Conservation (phyloP, 2,329 filamentous ascomycete genomes). For the Alternaria solani region DNA sequence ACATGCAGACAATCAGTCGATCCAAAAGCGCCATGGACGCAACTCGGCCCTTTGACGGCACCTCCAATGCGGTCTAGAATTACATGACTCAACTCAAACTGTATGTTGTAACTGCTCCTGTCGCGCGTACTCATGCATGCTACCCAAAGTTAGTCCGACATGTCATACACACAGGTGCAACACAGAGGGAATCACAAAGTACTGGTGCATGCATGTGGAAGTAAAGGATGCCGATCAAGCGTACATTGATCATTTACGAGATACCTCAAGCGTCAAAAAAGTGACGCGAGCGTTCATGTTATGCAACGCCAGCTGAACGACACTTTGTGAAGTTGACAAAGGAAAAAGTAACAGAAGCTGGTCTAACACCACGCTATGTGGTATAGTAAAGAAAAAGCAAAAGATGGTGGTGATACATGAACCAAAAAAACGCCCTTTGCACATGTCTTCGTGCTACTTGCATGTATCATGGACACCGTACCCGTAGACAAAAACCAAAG, state of each 20-base stretch:
- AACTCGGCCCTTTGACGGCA: neutral
- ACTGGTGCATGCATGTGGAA: neutral
- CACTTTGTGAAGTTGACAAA: neutral
- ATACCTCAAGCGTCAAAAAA: neutral
- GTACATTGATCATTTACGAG: neutral
- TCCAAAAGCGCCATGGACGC: neutral
- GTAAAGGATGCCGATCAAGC: neutral
- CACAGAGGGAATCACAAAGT: neutral
- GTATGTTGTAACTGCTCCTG: neutral
- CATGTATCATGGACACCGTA: neutral
- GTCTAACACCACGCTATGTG: neutral
- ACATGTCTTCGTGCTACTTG: neutral
- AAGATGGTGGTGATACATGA: constrained; percentile 2
- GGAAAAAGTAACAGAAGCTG: neutral
- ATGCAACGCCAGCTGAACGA: neutral
- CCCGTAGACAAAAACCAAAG: neutral
- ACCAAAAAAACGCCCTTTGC: neutral
- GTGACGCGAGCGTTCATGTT: neutral
- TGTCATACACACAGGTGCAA: neutral
- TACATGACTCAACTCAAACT: neutral
- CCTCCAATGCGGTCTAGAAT: neutral
- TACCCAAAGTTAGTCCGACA: neutral
- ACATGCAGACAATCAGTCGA: neutral
- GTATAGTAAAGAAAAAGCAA: neutral
- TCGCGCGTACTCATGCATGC: neutral